A percentile compares a stretch with the other conserved stretches of the same genome.
phyloP scores from a whole-genome alignment of 345 rosid species.

The Gossypium rotundifolium region DNA sequence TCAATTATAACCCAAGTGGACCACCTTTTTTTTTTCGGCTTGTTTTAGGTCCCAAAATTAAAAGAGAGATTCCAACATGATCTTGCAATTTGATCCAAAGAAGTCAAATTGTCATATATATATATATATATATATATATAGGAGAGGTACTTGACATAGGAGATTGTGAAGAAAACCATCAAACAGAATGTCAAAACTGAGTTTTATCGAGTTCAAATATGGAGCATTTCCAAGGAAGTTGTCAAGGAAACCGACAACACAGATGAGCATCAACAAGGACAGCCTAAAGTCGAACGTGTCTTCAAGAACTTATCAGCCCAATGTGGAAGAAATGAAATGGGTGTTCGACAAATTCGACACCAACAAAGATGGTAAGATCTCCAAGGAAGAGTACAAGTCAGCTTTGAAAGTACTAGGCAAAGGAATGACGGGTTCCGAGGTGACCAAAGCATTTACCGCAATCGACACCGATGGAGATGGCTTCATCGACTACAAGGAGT shows the following conservation, averaged over 20 bases:
- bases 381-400: constrained; percentile 38
- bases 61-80: neutral
- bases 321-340: constrained; percentile 37
- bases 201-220: constrained; percentile 23
- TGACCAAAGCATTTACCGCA: constrained; percentile 26
- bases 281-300: constrained; percentile 4
- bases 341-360: constrained; percentile 47
- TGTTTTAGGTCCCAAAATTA: neutral
- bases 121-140: neutral
- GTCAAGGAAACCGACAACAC: constrained; percentile 15
- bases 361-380: constrained; percentile 56
- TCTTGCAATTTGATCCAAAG: neutral
- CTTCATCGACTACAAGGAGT: constrained; percentile 48
- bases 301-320: constrained; percentile 21
- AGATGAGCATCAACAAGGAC: constrained; percentile 11
- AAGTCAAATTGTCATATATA: neutral
- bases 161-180: neutral
- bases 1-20: neutral
- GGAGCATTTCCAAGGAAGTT: constrained; percentile 21
- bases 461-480: constrained; percentile 53
- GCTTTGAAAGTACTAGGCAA: constrained; percentile 34
- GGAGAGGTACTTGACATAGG: neutral
- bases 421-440: constrained; percentile 28
- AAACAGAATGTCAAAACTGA: constrained; percentile 14
- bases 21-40: too few species aligned